A percentile compares a stretch with the other conserved stretches of the same genome.
These are phyloP conservation scores for Coemansia sp. DNA, from an alignment of 371 early-diverging fungal genomes.

Conservation along the genomic window DNA sequence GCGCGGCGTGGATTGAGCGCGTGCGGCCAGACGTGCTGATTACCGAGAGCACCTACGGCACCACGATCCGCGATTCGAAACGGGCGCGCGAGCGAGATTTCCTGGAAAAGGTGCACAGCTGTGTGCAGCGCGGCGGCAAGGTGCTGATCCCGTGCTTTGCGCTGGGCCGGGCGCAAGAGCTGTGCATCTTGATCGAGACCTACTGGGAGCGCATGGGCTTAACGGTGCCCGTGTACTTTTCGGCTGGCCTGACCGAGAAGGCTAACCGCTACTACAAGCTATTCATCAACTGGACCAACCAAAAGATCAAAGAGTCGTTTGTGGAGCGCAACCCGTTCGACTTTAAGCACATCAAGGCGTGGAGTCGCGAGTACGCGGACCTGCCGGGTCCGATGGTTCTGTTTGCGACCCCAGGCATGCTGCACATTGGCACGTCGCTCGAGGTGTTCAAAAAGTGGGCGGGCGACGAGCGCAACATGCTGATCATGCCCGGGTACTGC, in stretches of 20 bases:
- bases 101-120: constrained; percentile 85
- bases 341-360: constrained; percentile 88
- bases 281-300: constrained; percentile 96
- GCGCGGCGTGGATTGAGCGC: constrained; percentile 91
- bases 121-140: constrained; percentile 86
- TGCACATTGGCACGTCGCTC: constrained; percentile 79
- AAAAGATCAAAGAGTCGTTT: constrained; percentile 85
- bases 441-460: constrained; percentile 91
- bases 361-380: constrained; percentile 70
- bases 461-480: constrained; percentile 85
- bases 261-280: constrained; percentile 94
- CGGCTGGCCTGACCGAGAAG: constrained; percentile 90
- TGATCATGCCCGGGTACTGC: constrained; percentile 94
- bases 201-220: constrained; percentile 95
- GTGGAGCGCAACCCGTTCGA: constrained; percentile 91
- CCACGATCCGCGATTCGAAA: constrained; percentile 93
- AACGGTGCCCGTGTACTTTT: constrained; percentile 85
- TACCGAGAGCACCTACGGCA: constrained; percentile 95
- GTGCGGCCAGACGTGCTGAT: constrained; percentile 89
- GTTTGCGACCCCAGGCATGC: constrained; percentile 96
- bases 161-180: constrained; percentile 94
- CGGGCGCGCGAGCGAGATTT: constrained; percentile 91
- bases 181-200: constrained; percentile 90
- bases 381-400: constrained; percentile 86
- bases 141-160: constrained; percentile 97